Evolutionary conservation across 306 rosid genomes (phyloP), one percentile per base, ranked within the genome.

Genomic region (Dalbergia oliveri): DNA sequence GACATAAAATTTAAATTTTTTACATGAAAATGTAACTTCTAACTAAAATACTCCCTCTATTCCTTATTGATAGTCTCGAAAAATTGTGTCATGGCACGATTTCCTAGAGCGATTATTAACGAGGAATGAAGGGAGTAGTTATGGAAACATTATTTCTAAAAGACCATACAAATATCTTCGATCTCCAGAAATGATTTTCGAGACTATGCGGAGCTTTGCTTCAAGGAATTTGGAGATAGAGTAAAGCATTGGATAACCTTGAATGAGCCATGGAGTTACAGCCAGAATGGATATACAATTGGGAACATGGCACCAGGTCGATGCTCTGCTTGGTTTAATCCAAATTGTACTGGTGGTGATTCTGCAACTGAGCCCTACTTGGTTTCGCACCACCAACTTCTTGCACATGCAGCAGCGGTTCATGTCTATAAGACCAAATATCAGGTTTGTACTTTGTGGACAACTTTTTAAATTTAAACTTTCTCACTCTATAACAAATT

Each of bases 321-420:
- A 21, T 21, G 23, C 23, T 21, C 23, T 21, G 23, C 23, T 1
- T 21, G 23, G 23, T 21, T 51, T 9, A 59, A 69, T 9, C 83
- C 44, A 5, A 83, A 68, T 4, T 89, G 91, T 75, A 65, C 79
- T 0, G 79, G 63, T 2, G 91, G 89, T 3, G 45, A 89, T 59
- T 85, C 93, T 3, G 87, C 69, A 3, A 76, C 70, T 0, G 89
- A 87, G 33, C 91, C 91, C 1, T 89, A 89, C 53, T 11, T 83
- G n/a, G 89, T 21, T 21, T 21, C 23, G 23, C 23, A 21, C 23
- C 23, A 21, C 1, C 23, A 21, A 21, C 0, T 21, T 43, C 93
- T 89, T 35, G 69, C 89, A 45, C 93, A 89, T 73, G 88, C 89
- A 1, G 57, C 61, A 0, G 83, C 89, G 0, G 88, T 87, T 0